Conservation (phyloP, 225 moss, liverwort and hornwort species). For the Polytrichum formosum region DNA sequence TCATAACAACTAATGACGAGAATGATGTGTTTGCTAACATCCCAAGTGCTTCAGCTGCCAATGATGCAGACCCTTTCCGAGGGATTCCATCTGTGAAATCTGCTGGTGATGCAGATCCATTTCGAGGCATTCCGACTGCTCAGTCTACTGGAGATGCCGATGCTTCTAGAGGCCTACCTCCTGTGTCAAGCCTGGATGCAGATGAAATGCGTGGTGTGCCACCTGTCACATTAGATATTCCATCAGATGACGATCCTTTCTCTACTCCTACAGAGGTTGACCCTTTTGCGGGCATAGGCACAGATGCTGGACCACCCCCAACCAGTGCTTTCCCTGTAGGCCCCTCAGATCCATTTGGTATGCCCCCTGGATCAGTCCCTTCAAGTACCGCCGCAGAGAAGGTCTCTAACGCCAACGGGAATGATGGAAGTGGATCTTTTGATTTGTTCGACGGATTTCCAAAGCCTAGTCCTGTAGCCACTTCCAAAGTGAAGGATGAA, state of each 20-base stretch:
- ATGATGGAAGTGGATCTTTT: slow-evolving; percentile 54
- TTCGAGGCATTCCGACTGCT: slow-evolving; percentile 19
- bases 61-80: slow-evolving; percentile 28
- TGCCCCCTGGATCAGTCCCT: slow-evolving; percentile 36
- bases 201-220: slow-evolving; percentile 20
- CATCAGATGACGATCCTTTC: slow-evolving; percentile 34
- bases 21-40: slow-evolving; percentile 37
- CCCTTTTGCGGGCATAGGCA: slow-evolving; percentile 44
- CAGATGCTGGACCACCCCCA: slow-evolving; percentile 16
- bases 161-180: slow-evolving; percentile 34
- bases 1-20: slow-evolving; percentile 29
- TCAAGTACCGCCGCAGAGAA: slow-evolving; percentile 28
- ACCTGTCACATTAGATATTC: slow-evolving; percentile 19
- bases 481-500: slow-evolving; percentile 36
- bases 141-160: slow-evolving; percentile 27
- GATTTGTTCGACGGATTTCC: slow-evolving; percentile 68
- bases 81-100: slow-evolving; percentile 22
- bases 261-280: slow-evolving; percentile 31
- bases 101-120: slow-evolving; percentile 16
- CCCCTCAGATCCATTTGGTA: slow-evolving; percentile 56
- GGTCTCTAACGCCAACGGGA: slow-evolving; percentile 25
- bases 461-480: slow-evolving; percentile 38
- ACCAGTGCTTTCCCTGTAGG: slow-evolving; percentile 33
- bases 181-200: background rate
- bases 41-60: slow-evolving; percentile 23